A percentile compares a stretch with the other conserved stretches of the same genome.
Evolutionary conservation across 495 filamentous ascomycete species (phyloP).

Genomic region (Penicillium cosmopolitanum): DNA sequence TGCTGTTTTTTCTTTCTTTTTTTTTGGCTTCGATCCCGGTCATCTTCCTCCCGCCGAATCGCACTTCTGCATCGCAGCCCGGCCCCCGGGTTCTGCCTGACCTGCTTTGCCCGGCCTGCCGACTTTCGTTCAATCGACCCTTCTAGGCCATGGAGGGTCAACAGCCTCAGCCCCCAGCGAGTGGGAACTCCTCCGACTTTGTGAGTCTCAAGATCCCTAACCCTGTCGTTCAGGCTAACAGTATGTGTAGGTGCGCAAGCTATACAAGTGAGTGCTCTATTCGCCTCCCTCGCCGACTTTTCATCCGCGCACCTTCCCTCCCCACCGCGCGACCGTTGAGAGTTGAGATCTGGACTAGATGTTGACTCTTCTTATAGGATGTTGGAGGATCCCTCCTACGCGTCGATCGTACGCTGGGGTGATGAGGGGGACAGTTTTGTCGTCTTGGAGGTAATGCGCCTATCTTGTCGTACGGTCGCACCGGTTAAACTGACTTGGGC

Average conservation of each 20-base stretch:
- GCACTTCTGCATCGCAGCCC: slow-evolving; percentile 9
- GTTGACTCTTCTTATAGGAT: slow-evolving; percentile 62
- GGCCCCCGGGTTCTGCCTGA: slow-evolving; percentile 34
- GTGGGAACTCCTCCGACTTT: slow-evolving; percentile 77
- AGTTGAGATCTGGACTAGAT: slow-evolving; percentile 9
- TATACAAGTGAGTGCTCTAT: slow-evolving; percentile 81
- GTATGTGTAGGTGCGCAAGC: slow-evolving; percentile 82
- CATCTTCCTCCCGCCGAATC: neutral
- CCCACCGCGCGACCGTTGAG: slow-evolving; percentile 12
- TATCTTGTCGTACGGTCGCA: slow-evolving; percentile 12
- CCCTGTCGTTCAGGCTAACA: slow-evolving; percentile 28
- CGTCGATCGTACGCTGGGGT: slow-evolving; percentile 93
- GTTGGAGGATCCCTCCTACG: slow-evolving; percentile 93
- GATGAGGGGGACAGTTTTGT: slow-evolving; percentile 95
- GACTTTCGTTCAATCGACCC: slow-evolving; percentile 8
- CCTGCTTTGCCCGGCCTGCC: slow-evolving; percentile 47
- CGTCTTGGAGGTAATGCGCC: slow-evolving; percentile 79
- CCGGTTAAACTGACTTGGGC: slow-evolving; percentile 1
- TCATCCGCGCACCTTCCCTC: slow-evolving; percentile 17
- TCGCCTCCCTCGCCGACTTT: slow-evolving; percentile 1
- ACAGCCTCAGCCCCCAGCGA: slow-evolving; percentile 53
- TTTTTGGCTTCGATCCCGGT: slow-evolving; percentile 15
- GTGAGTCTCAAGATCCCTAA: slow-evolving; percentile 53
- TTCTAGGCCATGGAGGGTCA: slow-evolving; percentile 53
- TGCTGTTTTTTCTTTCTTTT: slow-evolving; percentile 15